A percentile compares a stretch with the other conserved stretches of the same genome.
Conservation (phyloP, 495 filamentous ascomycete genomes). For the Thozetella sp. region DNA sequence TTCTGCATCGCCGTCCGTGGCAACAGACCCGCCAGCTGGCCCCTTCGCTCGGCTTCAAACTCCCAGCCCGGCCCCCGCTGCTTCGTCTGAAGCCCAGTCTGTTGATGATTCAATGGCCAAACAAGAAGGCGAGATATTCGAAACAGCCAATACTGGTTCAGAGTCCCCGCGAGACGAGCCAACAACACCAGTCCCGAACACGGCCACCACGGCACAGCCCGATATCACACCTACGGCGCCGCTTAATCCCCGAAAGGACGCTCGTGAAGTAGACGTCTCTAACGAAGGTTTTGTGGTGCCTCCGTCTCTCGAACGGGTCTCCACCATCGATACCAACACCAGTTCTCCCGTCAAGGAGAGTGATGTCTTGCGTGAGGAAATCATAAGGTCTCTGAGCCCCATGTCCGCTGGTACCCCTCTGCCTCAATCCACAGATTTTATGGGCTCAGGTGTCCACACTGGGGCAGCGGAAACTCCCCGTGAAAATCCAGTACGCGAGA, state of each 20-base stretch:
- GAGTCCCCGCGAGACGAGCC: background rate
- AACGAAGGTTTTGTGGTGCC: constrained; percentile 23
- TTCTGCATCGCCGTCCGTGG: background rate
- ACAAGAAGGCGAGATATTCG: background rate
- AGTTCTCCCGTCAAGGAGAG: constrained; percentile 68
- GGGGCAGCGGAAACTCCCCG: constrained; percentile 12
- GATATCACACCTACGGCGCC: constrained; percentile 48
- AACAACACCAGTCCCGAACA: constrained; percentile 15
- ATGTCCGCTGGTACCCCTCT: constrained; percentile 7
- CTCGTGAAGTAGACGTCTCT: constrained; percentile 12
- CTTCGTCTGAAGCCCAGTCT: background rate
- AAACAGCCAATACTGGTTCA: background rate
- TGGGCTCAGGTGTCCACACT: constrained; percentile 1
- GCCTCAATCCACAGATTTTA: constrained; percentile 7
- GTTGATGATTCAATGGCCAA: background rate
- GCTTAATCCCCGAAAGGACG: constrained; percentile 40
- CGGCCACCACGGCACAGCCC: constrained; percentile 10
- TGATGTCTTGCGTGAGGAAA: constrained; percentile 78
- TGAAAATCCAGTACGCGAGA: constrained; percentile 34
- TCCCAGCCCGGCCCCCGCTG: constrained; percentile 6
- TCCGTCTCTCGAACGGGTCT: constrained; percentile 47
- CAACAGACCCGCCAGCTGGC: background rate
- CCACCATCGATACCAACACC: constrained; percentile 56
- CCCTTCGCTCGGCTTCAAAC: constrained; percentile 9
- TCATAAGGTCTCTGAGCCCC: constrained; percentile 74